These are phyloP conservation scores for Conticribra guillardii DNA, from an alignment of 108 stramenopile genomes.

Conservation along the genomic window DNA sequence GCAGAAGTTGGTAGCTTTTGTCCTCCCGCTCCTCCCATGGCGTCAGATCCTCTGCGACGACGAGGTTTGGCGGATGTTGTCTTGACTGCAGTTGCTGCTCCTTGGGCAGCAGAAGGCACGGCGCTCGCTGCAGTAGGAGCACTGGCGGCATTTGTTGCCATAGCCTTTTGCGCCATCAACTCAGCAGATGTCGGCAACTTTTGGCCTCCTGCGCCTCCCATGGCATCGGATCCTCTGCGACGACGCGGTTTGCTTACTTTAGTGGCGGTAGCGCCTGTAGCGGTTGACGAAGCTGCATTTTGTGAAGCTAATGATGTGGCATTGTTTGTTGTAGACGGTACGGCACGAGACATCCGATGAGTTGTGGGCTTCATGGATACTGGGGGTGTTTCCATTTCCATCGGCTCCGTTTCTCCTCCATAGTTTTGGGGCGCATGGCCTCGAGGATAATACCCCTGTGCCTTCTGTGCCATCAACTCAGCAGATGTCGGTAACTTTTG, in stretches of 20 bases:
- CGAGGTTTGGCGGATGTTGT: constrained; percentile 11
- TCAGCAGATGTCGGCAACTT: constrained; percentile 21
- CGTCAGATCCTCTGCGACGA: constrained; percentile 30
- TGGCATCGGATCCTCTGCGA: constrained; percentile 7
- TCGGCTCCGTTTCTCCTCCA: not conserved
- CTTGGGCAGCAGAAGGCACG: not conserved
- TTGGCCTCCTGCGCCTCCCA: constrained; percentile 1
- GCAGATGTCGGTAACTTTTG: constrained; percentile 12
- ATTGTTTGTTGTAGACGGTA: not conserved
- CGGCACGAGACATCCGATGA: not conserved
- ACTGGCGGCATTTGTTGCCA: not conserved
- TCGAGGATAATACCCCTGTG: no score
- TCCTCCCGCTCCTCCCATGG: constrained; percentile 12
- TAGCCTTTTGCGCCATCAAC: constrained; percentile 11
- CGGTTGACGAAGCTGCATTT: not conserved
- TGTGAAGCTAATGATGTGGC: not conserved
- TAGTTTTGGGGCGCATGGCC: no score
- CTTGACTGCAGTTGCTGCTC: constrained; percentile 1
- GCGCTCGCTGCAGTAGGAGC: not conserved
- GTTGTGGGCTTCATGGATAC: not conserved
- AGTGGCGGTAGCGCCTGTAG: constrained; percentile 3
- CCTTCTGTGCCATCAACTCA: constrained; percentile 15
- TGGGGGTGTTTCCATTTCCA: not conserved
- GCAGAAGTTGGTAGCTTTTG: constrained; percentile 27
- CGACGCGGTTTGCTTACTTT: constrained; percentile 13